These are phyloP conservation scores for Delonix regia DNA, from an alignment of 306 rosid genomes.

Conservation along the genomic window DNA sequence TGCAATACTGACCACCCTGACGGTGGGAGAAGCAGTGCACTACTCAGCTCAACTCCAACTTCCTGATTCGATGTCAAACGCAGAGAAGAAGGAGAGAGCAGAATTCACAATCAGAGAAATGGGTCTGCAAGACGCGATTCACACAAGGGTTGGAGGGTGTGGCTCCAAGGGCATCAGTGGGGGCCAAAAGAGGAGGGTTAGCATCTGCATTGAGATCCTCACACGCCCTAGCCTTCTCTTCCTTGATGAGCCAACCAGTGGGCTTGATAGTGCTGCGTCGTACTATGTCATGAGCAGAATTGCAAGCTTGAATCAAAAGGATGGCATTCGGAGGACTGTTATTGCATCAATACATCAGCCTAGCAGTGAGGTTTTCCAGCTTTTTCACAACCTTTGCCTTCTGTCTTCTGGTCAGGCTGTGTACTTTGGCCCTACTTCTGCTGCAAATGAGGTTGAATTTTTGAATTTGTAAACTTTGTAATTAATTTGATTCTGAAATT, in stretches of 20 bases:
- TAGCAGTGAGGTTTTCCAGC: slow-evolving; percentile 51
- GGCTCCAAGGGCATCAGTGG: slow-evolving; percentile 60
- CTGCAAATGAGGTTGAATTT: slow-evolving; percentile 49
- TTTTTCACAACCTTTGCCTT: slow-evolving; percentile 56
- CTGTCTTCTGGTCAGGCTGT: slow-evolving; percentile 50
- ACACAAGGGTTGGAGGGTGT: slow-evolving; percentile 60
- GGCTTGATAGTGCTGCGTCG: slow-evolving; percentile 70
- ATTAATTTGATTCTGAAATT: background rate
- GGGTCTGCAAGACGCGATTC: slow-evolving; percentile 51
- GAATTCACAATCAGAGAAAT: slow-evolving; percentile 53
- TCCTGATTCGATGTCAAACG: slow-evolving; percentile 47
- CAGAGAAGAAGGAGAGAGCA: slow-evolving; percentile 55
- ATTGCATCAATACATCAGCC: slow-evolving; percentile 51
- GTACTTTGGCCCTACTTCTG: slow-evolving; percentile 59
- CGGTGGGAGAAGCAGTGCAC: slow-evolving; percentile 54
- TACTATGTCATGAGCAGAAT: slow-evolving; percentile 62
- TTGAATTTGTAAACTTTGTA: background rate
- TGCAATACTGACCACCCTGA: slow-evolving; percentile 36
- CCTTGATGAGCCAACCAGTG: slow-evolving; percentile 71
- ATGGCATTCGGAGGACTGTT: slow-evolving; percentile 40
- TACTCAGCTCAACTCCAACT: slow-evolving; percentile 59
- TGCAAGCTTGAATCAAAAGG: slow-evolving; percentile 33
- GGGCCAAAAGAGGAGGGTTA: slow-evolving; percentile 60
- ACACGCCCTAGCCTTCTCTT: slow-evolving; percentile 60
- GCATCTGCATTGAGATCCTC: slow-evolving; percentile 62